These are phyloP conservation scores for Amanita thiersii DNA, from an alignment of 768 basidiomycete species.

Conservation along the genomic window DNA sequence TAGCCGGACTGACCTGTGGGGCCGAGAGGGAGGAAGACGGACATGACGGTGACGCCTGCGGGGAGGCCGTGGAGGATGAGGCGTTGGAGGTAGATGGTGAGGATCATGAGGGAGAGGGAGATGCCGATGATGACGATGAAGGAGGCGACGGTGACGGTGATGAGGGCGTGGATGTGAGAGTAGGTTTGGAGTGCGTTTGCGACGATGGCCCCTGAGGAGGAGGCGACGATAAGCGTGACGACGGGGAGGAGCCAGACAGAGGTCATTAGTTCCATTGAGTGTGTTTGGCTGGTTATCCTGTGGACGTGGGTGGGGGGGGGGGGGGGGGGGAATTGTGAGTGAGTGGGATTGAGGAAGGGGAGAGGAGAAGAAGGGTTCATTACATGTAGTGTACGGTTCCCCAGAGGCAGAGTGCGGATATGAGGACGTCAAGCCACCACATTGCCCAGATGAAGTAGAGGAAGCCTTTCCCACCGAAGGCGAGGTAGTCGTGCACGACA, in stretches of 20 bases:
- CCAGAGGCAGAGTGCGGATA: conserved; percentile 52
- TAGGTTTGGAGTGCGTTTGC: conserved; percentile 37
- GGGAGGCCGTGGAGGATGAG: conserved; percentile 51
- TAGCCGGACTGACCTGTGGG: conserved; percentile 65
- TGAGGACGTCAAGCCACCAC: conserved; percentile 55
- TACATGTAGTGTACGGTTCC: conserved; percentile 62
- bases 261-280: conserved; percentile 48
- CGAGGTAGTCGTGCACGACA: conserved; percentile 30
- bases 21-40: conserved; percentile 68
- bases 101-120: conserved; percentile 54
- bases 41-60: conserved; percentile 37
- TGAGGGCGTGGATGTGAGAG: conserved; percentile 39
- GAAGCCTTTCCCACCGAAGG: conserved; percentile 40
- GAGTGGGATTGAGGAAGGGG: too few species aligned
- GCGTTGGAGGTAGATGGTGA: conserved; percentile 55
- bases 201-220: conserved; percentile 58
- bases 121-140: conserved; percentile 51
- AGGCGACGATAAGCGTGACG: conserved; percentile 63
- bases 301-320: background rate
- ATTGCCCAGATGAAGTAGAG: conserved; percentile 45
- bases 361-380: conserved; percentile 18
- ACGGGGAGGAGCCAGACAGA: conserved; percentile 70
- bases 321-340: conserved; percentile 2
- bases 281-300: conserved; percentile 50
- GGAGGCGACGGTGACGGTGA: conserved; percentile 47